These are phyloP conservation scores for Aspergillus flavus DNA, from an alignment of 2,329 filamentous ascomycete species.

Conservation along the genomic window DNA sequence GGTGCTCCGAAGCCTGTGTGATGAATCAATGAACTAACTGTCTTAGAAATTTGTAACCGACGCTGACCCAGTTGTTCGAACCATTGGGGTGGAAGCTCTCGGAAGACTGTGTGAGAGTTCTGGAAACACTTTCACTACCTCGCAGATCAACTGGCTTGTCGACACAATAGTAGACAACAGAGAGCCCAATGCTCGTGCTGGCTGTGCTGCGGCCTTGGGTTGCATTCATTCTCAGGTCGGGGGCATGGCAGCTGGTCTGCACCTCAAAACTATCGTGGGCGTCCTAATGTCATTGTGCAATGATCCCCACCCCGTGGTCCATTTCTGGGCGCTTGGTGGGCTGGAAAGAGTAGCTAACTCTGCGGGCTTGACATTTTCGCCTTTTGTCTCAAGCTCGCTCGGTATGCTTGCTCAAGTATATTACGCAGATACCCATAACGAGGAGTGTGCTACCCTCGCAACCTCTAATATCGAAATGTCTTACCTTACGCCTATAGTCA, in stretches of 20 bases:
- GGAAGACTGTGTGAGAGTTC: slow-evolving; percentile 82
- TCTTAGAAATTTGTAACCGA: slow-evolving; percentile 73
- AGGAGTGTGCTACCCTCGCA: slow-evolving; percentile 75
- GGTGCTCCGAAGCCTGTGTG: slow-evolving; percentile 36
- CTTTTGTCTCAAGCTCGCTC: slow-evolving; percentile 84
- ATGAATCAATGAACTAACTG: slow-evolving; percentile 5
- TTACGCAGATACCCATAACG: slow-evolving; percentile 85
- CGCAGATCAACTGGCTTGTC: slow-evolving; percentile 86
- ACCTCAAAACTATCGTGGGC: slow-evolving; percentile 95
- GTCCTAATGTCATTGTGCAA: slow-evolving; percentile 98
- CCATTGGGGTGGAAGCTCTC: slow-evolving; percentile 79
- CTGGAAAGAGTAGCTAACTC: slow-evolving; percentile 85
- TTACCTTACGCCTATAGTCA: slow-evolving; percentile 76
- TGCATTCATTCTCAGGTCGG: slow-evolving; percentile 94
- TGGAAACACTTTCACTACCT: slow-evolving; percentile 85
- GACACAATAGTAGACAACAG: slow-evolving; percentile 93
- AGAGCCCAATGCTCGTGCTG: slow-evolving; percentile 88
- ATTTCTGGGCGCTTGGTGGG: slow-evolving; percentile 94
- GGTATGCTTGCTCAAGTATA: slow-evolving; percentile 95
- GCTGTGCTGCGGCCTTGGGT: slow-evolving; percentile 90
- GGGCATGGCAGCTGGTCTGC: slow-evolving; percentile 94
- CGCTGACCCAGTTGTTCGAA: slow-evolving; percentile 82
- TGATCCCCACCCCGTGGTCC: slow-evolving; percentile 90
- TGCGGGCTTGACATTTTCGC: slow-evolving; percentile 87
- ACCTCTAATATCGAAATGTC: slow-evolving; percentile 91